phyloP scores from a whole-genome alignment of 1,139 yeast species.

The Suhomyces bolitotheri region DNA sequence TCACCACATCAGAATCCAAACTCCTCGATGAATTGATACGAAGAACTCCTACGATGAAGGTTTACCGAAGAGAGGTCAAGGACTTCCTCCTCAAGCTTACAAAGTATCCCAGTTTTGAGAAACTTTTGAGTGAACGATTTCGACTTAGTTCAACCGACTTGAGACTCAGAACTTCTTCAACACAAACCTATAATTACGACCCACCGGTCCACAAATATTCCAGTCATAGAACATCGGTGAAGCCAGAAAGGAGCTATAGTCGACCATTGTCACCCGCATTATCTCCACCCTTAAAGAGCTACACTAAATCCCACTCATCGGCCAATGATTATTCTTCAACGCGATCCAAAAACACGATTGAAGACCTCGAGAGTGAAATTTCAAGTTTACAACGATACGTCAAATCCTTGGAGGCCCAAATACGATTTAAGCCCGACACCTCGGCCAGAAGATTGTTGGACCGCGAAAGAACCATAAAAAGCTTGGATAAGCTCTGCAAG shows the following conservation, averaged over 20 bases:
- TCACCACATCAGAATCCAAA: conserved; percentile 28
- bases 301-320: too few species aligned
- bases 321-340: background rate
- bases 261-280: conserved; percentile 13
- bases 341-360: background rate
- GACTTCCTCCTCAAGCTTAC: conserved; percentile 34
- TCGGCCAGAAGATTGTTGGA: conserved; percentile 8
- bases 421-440: conserved; percentile 11
- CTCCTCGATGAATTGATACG: conserved; percentile 29
- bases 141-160: conserved; percentile 20
- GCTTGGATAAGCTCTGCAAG: conserved; percentile 20
- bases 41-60: conserved; percentile 29
- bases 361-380: conserved; percentile 23
- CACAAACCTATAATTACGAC: background rate
- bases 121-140: conserved; percentile 28
- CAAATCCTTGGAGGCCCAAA: conserved; percentile 23
- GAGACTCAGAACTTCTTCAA: background rate
- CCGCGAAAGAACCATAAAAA: conserved; percentile 9
- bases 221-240: background rate
- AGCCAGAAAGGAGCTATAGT: conserved; percentile 1
- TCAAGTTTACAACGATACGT: conserved; percentile 22
- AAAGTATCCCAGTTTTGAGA: conserved; percentile 23
- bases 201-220: background rate
- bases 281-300: conserved; percentile 8
- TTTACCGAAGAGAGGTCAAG: conserved; percentile 29